Conservation (phyloP, 2,329 filamentous ascomycete genomes). For the Myriosclerotinia curreyana region DNA sequence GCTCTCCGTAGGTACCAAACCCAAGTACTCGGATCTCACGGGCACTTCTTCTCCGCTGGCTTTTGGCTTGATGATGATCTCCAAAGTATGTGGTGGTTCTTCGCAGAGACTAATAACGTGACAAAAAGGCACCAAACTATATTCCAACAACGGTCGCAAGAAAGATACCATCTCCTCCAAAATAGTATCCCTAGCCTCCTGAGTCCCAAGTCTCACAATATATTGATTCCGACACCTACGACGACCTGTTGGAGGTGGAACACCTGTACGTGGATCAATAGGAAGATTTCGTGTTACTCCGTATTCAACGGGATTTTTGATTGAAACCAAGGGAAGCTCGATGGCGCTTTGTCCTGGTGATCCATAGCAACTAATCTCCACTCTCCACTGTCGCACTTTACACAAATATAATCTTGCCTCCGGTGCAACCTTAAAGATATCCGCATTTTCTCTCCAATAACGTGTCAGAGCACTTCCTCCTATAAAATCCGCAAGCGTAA, state of each 20-base stretch:
- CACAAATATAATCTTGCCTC: background rate
- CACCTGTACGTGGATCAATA: background rate
- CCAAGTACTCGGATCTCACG: background rate
- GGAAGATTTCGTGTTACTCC: background rate
- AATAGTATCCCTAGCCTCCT: background rate
- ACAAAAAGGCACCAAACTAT: constrained; percentile 5
- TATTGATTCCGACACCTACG: constrained; percentile 1
- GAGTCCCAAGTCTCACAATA: background rate
- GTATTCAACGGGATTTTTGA: background rate
- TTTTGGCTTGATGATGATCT: background rate
- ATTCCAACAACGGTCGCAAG: background rate
- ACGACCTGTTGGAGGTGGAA: background rate
- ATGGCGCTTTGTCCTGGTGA: background rate
- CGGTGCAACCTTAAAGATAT: background rate
- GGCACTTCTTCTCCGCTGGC: background rate
- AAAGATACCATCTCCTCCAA: background rate
- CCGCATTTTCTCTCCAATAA: constrained; percentile 1
- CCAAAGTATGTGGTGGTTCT: background rate
- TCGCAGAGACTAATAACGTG: background rate
- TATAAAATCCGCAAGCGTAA: background rate
- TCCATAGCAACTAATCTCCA: background rate
- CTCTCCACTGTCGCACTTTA: background rate
- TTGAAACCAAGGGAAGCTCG: background rate
- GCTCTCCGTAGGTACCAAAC: background rate
- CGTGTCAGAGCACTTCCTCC: background rate